Conservation (phyloP, 1,139 yeast species). For the Pichia sp. region DNA sequence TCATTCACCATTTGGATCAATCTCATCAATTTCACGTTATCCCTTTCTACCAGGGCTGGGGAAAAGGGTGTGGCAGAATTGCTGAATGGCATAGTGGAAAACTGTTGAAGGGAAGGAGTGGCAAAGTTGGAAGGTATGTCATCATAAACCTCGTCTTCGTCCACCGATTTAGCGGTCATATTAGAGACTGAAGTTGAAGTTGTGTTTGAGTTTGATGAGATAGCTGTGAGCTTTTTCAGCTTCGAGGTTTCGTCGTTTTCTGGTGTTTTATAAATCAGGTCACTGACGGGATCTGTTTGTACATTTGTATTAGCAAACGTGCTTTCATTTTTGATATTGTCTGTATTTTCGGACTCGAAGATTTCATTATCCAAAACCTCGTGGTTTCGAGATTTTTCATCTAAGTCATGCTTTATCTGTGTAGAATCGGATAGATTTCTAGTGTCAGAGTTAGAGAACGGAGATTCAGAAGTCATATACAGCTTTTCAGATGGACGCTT, state of each 20-base stretch:
- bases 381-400: neutral
- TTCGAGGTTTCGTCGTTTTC: neutral
- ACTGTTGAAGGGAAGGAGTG: constrained; percentile 12
- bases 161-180: neutral
- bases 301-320: neutral
- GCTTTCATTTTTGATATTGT: neutral
- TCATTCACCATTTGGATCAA: constrained; percentile 27
- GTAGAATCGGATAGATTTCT: neutral
- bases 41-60: constrained; percentile 20
- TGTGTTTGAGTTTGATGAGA: neutral
- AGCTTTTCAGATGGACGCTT: neutral
- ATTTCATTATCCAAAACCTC: neutral
- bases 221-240: neutral
- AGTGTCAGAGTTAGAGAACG: neutral
- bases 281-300: neutral
- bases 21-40: constrained; percentile 23
- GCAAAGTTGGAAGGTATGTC: neutral
- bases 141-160: neutral
- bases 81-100: constrained; percentile 11
- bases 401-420: neutral
- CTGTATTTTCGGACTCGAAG: neutral
- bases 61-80: constrained; percentile 14
- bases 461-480: neutral
- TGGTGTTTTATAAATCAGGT: constrained; percentile 9
- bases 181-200: neutral